Evolutionary conservation across 2,329 filamentous ascomycete genomes (phyloP).

Genomic region (Fusarium sp.): DNA sequence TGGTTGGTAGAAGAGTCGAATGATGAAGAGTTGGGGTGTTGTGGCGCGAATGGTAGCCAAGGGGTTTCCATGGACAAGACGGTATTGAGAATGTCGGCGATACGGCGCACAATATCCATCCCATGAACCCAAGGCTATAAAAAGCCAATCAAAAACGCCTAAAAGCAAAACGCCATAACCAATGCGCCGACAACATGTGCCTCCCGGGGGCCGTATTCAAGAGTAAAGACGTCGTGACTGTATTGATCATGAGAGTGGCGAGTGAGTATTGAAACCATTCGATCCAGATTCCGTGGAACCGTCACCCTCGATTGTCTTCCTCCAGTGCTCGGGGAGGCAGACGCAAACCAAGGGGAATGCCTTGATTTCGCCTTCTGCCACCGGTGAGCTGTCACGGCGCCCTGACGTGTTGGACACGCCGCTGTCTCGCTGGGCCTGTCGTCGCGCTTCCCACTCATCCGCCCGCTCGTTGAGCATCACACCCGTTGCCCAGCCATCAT

Average conservation of each 20-base stretch:
- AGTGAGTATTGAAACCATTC: conserved; percentile 46
- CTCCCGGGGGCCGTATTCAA: conserved; percentile 44
- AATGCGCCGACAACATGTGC: conserved; percentile 47
- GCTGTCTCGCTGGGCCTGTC: conserved; percentile 87
- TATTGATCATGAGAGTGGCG: conserved; percentile 44
- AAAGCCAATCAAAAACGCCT: conserved; percentile 33
- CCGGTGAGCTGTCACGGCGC: conserved; percentile 70
- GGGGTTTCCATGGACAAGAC: conserved; percentile 5
- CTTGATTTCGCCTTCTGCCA: conserved; percentile 84
- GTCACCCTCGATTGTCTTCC: conserved; percentile 95
- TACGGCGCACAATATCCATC: conserved; percentile 19
- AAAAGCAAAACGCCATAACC: conserved; percentile 53
- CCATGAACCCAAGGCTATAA: conserved; percentile 15
- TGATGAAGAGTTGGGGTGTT: conserved; percentile 11
- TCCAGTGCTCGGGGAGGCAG: conserved; percentile 95
- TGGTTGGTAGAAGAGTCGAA: conserved; percentile 27
- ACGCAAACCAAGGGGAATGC: conserved; percentile 98
- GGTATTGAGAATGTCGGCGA: conserved; percentile 10
- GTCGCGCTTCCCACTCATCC: conserved; percentile 87
- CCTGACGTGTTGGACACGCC: conserved; percentile 87
- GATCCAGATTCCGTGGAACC: conserved; percentile 74
- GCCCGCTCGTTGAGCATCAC: conserved; percentile 84
- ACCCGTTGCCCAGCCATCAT: conserved; percentile 98
- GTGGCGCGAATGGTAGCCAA: conserved; percentile 3
- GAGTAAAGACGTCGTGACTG: conserved; percentile 39